phyloP scores from a whole-genome alignment of 495 filamentous ascomycete genomes.

The Aspergillus campestris region DNA sequence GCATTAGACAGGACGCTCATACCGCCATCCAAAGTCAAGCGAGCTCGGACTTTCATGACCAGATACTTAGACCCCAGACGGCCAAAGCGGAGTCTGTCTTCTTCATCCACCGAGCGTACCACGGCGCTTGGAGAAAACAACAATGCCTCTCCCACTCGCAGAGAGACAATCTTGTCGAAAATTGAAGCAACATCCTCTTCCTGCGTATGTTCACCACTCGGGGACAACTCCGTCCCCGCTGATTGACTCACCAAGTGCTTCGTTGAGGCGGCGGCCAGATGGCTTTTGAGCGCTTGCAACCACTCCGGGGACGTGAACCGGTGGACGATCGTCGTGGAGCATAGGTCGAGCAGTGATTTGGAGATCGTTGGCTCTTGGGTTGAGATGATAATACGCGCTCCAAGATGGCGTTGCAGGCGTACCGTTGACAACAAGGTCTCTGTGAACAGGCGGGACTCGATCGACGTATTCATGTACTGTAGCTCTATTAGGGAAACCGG shows the following conservation, averaged over 20 bases:
- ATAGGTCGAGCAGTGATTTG: constrained; percentile 58
- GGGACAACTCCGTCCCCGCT: constrained; percentile 32
- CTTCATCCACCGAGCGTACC: neutral
- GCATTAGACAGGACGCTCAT: constrained; percentile 9
- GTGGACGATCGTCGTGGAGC: constrained; percentile 66
- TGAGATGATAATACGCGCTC: constrained; percentile 56
- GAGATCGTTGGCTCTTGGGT: constrained; percentile 78
- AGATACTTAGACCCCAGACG: constrained; percentile 5
- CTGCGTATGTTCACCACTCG: neutral
- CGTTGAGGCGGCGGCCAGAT: constrained; percentile 45
- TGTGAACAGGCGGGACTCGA: constrained; percentile 45
- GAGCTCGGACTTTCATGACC: constrained; percentile 5
- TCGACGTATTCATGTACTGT: constrained; percentile 42
- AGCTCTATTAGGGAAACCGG: neutral
- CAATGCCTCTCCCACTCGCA: constrained; percentile 52
- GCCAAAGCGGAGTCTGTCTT: neutral
- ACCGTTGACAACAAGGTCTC: constrained; percentile 56
- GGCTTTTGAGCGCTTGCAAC: constrained; percentile 50
- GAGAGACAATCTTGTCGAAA: constrained; percentile 41
- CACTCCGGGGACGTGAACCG: constrained; percentile 65
- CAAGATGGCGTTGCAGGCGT: constrained; percentile 63
- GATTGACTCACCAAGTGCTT: constrained; percentile 1
- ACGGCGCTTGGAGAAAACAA: constrained; percentile 54
- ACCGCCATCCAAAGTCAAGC: constrained; percentile 13
- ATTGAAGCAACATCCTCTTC: neutral